Conservation (phyloP, 2,329 filamentous ascomycete species). For the Clathrospora elynae region DNA sequence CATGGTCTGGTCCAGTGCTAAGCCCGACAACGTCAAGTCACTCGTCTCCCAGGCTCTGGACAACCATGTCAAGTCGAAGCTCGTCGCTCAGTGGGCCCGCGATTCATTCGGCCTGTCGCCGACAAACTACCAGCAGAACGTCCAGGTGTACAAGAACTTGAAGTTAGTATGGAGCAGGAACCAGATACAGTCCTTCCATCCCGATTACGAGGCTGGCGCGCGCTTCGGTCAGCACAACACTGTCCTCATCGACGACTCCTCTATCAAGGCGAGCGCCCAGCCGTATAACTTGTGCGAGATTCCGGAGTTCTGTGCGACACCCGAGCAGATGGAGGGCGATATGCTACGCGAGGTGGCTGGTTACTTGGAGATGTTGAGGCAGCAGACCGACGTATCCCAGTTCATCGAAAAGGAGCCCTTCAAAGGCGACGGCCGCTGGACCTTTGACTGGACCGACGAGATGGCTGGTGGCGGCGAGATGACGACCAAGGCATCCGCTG, state of each 20-base stretch:
- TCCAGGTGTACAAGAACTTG: conserved; percentile 90
- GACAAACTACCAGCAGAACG: conserved; percentile 69
- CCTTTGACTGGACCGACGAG: conserved; percentile 33
- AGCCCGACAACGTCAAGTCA: conserved; percentile 69
- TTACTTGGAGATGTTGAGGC: conserved; percentile 59
- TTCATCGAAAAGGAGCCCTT: conserved; percentile 57
- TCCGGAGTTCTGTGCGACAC: conserved; percentile 70
- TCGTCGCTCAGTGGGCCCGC: conserved; percentile 78
- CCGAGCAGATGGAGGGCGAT: conserved; percentile 48
- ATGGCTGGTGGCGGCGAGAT: conserved; percentile 18
- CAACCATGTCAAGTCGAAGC: conserved; percentile 55
- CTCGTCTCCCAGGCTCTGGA: conserved; percentile 72
- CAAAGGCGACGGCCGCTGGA: conserved; percentile 33
- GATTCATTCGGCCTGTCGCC: conserved; percentile 72
- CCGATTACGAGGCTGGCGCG: conserved; percentile 39
- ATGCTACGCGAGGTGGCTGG: conserved; percentile 58
- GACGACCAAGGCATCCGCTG: conserved; percentile 13
- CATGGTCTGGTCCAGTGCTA: conserved; percentile 90
- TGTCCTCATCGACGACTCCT: conserved; percentile 83
- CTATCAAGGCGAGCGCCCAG: conserved; percentile 79
- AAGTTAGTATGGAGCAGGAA: conserved; percentile 68
- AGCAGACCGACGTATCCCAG: conserved; percentile 64
- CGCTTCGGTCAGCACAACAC: conserved; percentile 85
- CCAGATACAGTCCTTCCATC: conserved; percentile 52
- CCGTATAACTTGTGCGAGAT: conserved; percentile 82